These are phyloP conservation scores for Venturia carpophila DNA, from an alignment of 2,329 filamentous ascomycete genomes.

Conservation along the genomic window DNA sequence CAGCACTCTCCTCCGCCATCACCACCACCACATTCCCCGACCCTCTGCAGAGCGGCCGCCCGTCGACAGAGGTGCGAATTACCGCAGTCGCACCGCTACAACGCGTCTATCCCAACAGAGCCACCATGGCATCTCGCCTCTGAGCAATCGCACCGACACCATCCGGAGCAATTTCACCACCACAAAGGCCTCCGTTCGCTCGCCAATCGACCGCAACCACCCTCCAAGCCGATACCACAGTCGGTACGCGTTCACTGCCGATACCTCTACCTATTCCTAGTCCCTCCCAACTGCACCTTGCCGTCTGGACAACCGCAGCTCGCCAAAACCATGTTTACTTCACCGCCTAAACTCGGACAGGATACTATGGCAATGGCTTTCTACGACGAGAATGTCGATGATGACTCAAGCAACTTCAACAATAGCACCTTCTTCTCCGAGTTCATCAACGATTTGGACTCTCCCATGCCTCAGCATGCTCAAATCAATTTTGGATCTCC, in stretches of 20 bases:
- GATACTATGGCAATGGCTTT: slow-evolving; percentile 1
- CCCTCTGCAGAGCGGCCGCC: not conserved
- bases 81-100: not conserved
- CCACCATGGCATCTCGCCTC: not conserved
- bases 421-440: slow-evolving; percentile 11
- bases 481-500: slow-evolving; percentile 16
- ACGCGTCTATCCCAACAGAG: not conserved
- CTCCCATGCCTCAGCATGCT: slow-evolving; percentile 11
- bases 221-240: not conserved
- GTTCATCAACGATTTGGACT: slow-evolving; percentile 12
- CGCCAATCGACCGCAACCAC: not conserved
- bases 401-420: not conserved
- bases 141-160: not conserved
- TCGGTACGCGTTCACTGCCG: not conserved
- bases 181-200: slow-evolving; percentile 2
- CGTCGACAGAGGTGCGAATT: not conserved
- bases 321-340: slow-evolving; percentile 4
- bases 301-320: not conserved
- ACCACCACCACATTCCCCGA: not conserved
- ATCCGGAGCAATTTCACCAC: not conserved
- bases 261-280: not conserved
- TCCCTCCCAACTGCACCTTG: not conserved
- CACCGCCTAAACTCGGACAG: slow-evolving; percentile 11
- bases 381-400: not conserved
- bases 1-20: not conserved